Conservation (phyloP, 441 rosid genomes). For the Melianthus villosus region DNA sequence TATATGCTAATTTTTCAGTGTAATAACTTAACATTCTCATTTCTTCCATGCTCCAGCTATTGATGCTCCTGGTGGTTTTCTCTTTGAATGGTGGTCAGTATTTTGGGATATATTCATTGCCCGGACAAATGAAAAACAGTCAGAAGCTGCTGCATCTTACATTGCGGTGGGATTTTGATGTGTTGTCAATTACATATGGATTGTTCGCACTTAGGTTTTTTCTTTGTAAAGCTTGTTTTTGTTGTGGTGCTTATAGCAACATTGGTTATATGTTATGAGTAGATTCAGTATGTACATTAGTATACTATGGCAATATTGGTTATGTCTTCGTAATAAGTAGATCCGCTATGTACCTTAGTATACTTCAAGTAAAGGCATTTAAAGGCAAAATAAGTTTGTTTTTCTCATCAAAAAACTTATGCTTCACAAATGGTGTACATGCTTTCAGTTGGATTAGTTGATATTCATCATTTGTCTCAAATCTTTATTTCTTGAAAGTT, state of each 20-base stretch:
- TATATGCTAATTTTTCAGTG: not conserved
- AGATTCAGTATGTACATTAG: too few relatives aligned
- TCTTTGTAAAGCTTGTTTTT: not conserved
- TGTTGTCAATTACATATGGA: not conserved
- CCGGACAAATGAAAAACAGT: constrained; percentile 60
- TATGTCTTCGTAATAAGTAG: too few relatives aligned
- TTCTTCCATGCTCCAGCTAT: constrained; percentile 36
- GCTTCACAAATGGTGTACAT: too few relatives aligned
- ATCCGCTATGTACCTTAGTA: too few relatives aligned
- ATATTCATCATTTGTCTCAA: too few relatives aligned
- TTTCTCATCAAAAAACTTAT: too few relatives aligned
- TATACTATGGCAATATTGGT: too few relatives aligned
- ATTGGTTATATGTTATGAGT: too few relatives aligned
- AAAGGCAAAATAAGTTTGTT: too few relatives aligned
- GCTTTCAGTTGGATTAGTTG: too few relatives aligned
- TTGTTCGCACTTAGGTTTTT: not conserved
- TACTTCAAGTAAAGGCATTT: too few relatives aligned
- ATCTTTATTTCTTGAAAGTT: too few relatives aligned
- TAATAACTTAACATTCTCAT: not conserved
- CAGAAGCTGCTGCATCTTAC: constrained; percentile 68
- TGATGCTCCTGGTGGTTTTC: constrained; percentile 83
- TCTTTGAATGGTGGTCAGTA: constrained; percentile 95
- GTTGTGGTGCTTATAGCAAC: not conserved
- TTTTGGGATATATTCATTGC: constrained; percentile 89
- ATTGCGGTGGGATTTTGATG: constrained; percentile 27